These are phyloP conservation scores for Primulina huaijiensis DNA, from an alignment of 257 asterid species.

Conservation along the genomic window DNA sequence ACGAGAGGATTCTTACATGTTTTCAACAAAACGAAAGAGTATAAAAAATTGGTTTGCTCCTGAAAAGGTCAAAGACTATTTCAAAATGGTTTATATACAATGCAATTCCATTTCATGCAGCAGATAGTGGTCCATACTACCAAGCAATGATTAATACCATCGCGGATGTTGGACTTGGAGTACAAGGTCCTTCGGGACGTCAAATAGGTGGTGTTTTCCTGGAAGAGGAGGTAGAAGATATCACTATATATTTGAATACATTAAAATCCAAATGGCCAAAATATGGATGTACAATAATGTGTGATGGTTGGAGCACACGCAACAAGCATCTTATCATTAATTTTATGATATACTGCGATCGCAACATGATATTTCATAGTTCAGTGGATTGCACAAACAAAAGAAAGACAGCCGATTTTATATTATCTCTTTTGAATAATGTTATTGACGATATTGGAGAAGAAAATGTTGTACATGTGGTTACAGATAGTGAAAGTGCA, in stretches of 20 bases:
- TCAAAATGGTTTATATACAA: no score
- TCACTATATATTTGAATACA: neutral
- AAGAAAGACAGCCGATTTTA: no score
- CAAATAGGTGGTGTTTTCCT: no score
- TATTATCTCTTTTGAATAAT: no score
- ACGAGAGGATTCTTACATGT: neutral
- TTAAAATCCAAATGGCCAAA: neutral
- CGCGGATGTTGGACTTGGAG: neutral
- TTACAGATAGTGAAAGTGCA: slow-evolving; percentile 7
- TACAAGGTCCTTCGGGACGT: neutral
- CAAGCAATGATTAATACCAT: slow-evolving; percentile 7
- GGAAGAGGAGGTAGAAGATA: no score
- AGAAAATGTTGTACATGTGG: neutral
- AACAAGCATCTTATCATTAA: neutral
- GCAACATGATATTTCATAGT: neutral
- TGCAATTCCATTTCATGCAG: neutral
- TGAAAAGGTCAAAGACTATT: no score
- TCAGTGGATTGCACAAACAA: neutral
- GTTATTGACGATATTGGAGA: neutral
- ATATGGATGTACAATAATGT: no score
- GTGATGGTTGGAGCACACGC: neutral
- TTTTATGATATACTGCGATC: neutral
- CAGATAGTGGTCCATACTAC: neutral
- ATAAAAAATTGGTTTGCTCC: neutral
- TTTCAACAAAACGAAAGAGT: neutral